Conservation (phyloP, 306 rosid species). For the Biancaea sappan region DNA sequence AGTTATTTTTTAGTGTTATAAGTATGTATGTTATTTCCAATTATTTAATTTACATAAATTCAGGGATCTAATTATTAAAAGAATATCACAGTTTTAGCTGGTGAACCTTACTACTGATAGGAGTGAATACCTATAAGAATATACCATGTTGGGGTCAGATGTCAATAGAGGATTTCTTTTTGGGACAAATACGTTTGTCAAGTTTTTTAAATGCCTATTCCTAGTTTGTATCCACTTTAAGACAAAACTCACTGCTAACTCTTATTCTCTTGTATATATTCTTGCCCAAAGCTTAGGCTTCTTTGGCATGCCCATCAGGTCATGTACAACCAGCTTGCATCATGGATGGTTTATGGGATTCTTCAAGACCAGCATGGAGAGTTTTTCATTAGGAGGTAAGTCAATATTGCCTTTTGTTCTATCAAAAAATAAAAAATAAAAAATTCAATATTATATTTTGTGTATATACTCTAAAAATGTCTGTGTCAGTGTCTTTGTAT, state of each 20-base stretch:
- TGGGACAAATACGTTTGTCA: not conserved
- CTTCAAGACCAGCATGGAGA: slow-evolving; percentile 94
- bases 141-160: slow-evolving; percentile 21
- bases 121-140: not conserved
- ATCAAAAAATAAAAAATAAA: too few species aligned
- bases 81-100: not conserved
- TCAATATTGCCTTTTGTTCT: slow-evolving; percentile 22
- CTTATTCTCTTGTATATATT: slow-evolving; percentile 14
- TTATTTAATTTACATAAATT: slow-evolving; percentile 1
- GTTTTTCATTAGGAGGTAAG: slow-evolving; percentile 85
- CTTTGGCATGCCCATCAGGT: slow-evolving; percentile 99
- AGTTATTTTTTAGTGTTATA: slow-evolving; percentile 20
- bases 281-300: slow-evolving; percentile 77
- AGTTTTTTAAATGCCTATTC: not conserved
- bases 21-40: slow-evolving; percentile 24
- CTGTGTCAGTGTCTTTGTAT: not conserved
- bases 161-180: slow-evolving; percentile 10
- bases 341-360: slow-evolving; percentile 96
- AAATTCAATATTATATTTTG: slow-evolving; percentile 23
- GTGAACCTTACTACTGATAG: slow-evolving; percentile 1
- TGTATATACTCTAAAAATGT: not conserved
- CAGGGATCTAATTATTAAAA: not conserved
- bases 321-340: slow-evolving; percentile 91
- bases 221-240: not conserved
- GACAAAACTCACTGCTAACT: not conserved